Percentiles rank a stretch among this genome's conserved stretches.
Conservation (phyloP, 768 basidiomycete species). For the Exsudoporus frostii region DNA sequence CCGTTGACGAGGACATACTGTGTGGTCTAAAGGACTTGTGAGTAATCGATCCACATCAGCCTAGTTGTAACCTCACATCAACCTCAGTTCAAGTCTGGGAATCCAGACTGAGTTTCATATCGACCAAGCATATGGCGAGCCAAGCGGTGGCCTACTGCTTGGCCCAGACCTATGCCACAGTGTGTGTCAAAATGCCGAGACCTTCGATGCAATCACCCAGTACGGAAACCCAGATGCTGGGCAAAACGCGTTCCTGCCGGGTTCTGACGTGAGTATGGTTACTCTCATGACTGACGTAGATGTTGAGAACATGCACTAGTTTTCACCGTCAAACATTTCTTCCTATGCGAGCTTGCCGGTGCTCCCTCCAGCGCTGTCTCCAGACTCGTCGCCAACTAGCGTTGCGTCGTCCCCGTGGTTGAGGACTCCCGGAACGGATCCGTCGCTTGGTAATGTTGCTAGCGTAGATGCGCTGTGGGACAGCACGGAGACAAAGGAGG, state of each 20-base stretch:
- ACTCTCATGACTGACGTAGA: neutral
- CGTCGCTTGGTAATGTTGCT: neutral
- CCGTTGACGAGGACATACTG: constrained; percentile 21
- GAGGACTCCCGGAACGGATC: constrained; percentile 15
- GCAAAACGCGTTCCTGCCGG: neutral
- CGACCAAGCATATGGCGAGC: neutral
- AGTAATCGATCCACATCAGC: constrained; percentile 3
- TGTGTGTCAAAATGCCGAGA: neutral
- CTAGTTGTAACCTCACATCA: constrained; percentile 7
- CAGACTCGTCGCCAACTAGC: constrained; percentile 23
- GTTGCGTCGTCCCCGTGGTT: constrained; percentile 23
- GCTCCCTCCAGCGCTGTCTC: constrained; percentile 22
- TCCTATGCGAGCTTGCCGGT: neutral
- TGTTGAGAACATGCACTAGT: constrained; percentile 6
- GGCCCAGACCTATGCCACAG: neutral
- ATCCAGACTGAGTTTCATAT: neutral
- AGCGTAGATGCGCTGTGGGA: neutral
- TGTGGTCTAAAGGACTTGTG: constrained; percentile 18
- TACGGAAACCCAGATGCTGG: neutral
- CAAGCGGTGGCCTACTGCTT: constrained; percentile 14
- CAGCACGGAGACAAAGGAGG: neutral
- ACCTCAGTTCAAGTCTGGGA: constrained; percentile 1
- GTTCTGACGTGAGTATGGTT: constrained; percentile 10
- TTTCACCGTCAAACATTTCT: neutral
- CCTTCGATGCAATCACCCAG: neutral